Evolutionary conservation across 2,329 filamentous ascomycete genomes (phyloP).

Genomic region (Neopestalotiopsis sp.): DNA sequence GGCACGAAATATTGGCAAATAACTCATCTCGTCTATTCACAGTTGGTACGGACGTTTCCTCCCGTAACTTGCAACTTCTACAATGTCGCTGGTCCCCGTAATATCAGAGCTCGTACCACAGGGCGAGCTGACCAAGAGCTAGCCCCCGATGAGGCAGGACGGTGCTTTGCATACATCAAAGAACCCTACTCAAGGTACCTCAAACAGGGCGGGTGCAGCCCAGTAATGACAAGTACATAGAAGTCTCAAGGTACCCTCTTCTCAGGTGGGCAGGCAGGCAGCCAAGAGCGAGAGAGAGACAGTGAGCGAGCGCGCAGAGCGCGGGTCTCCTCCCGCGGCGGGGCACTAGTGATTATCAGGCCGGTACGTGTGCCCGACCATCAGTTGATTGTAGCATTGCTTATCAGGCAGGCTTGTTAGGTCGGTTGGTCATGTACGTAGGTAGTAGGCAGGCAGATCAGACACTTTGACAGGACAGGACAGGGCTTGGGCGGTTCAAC

Average conservation of each 20-base stretch:
- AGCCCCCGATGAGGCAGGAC: constrained; percentile 1
- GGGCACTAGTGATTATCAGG: neutral
- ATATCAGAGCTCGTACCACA: neutral
- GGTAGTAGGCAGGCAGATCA: neutral
- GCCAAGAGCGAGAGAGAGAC: neutral
- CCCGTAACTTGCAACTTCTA: neutral
- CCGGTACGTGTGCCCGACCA: neutral
- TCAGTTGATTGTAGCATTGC: neutral
- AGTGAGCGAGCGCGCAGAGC: neutral
- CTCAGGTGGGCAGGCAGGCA: neutral
- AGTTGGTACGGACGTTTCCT: neutral
- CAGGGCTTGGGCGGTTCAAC: neutral
- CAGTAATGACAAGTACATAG: neutral
- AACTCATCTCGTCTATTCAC: no score
- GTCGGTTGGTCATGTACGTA: neutral
- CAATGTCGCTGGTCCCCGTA: neutral
- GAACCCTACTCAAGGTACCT: neutral
- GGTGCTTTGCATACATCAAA: neutral
- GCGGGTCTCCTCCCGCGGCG: neutral
- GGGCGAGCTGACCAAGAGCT: neutral
- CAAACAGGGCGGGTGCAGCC: neutral
- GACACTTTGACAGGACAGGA: neutral
- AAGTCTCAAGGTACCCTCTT: neutral
- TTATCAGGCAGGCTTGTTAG: constrained; percentile 4
- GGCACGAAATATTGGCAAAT: no score